These are phyloP conservation scores for Paulownia fortunei DNA, from an alignment of 257 asterid genomes.

Conservation along the genomic window DNA sequence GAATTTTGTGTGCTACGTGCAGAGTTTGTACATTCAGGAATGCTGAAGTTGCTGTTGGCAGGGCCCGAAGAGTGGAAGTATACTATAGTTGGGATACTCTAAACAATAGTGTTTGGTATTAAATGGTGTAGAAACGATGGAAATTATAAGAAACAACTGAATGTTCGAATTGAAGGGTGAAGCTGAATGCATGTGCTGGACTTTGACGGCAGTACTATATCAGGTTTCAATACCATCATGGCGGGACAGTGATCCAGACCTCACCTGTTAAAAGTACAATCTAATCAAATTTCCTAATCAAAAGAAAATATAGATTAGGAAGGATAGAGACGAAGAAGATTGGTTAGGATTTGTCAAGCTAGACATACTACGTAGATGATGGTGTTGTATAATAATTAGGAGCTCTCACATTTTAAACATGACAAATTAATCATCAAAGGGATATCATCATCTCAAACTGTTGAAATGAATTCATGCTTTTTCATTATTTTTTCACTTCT, in stretches of 20 bases:
- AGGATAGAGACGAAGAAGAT: neutral
- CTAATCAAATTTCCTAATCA: neutral
- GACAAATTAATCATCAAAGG: neutral
- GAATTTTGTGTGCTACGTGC: neutral
- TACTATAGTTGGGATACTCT: neutral
- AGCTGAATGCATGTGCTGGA: slow-evolving; percentile 16
- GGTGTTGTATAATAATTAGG: neutral
- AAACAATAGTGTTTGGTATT: neutral
- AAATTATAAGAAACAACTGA: neutral
- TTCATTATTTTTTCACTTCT: neutral
- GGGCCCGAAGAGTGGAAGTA: neutral
- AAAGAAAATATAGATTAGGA: neutral
- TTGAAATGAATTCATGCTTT: neutral
- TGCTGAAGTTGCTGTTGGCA: slow-evolving; percentile 24
- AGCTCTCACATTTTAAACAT: neutral
- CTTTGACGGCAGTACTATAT: neutral
- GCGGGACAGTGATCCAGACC: neutral
- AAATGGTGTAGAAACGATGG: neutral
- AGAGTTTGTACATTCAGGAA: neutral
- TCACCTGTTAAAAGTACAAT: neutral
- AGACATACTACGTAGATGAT: neutral
- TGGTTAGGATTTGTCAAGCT: slow-evolving; percentile 3
- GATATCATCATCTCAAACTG: slow-evolving; percentile 17
- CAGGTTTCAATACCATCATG: neutral
- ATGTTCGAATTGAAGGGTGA: slow-evolving; percentile 27